phyloP scores from a whole-genome alignment of 345 rosid genomes.

The Eucalyptus decipiens region DNA sequence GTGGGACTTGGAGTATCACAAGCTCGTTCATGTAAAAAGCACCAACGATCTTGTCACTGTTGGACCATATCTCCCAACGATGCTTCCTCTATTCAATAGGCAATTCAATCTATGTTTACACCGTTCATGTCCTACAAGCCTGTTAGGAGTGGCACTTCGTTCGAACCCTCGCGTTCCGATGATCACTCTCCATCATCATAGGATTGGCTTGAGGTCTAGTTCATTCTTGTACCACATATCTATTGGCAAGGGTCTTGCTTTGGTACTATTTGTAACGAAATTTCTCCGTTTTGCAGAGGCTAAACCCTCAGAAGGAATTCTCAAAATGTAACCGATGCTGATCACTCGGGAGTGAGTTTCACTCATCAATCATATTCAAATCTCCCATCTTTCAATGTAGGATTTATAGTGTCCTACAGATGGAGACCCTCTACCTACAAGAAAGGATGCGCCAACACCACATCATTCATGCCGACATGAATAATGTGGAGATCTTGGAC shows the following conservation, averaged over 20 bases:
- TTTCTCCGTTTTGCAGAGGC: not conserved
- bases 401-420: not conserved
- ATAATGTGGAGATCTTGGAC: not conserved
- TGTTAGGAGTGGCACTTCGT: not conserved
- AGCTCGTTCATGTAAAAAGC: not conserved
- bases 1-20: not conserved
- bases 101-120: not conserved
- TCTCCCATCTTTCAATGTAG: not conserved
- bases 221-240: not conserved
- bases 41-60: not conserved
- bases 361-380: not conserved
- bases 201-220: not conserved
- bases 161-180: not conserved
- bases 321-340: accelerated
- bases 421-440: not conserved
- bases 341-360: not conserved
- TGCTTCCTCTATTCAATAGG: not conserved
- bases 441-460: not conserved
- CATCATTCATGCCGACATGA: not conserved
- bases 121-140: not conserved
- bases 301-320: not conserved
- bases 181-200: not conserved
- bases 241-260: not conserved
- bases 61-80: not conserved
- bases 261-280: not conserved